Evolutionary conservation across 2,329 filamentous ascomycete genomes (phyloP).

Genomic region (Lecanicillium sp.): DNA sequence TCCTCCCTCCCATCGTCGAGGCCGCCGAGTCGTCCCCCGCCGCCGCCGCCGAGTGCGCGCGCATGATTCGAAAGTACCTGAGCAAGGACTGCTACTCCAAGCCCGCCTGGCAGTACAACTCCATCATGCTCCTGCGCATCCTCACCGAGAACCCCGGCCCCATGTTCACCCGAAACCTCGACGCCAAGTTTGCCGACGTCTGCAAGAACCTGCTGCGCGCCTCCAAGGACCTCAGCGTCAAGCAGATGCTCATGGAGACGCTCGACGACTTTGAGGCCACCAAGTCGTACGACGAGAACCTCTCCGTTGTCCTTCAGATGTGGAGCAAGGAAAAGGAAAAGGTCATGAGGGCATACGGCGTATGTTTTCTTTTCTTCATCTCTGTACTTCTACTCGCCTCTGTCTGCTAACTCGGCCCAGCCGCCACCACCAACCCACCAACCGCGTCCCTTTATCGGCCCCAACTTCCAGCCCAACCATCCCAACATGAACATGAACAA

Average conservation of each 20-base stretch:
- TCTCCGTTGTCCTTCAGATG: conserved; percentile 69
- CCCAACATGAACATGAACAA: too few species aligned
- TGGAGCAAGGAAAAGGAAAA: conserved; percentile 82
- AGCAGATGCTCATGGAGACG: conserved; percentile 82
- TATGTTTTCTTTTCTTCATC: conserved; percentile 27
- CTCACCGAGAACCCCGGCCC: conserved; percentile 84
- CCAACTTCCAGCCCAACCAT: conserved; percentile 11
- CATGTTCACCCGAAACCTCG: conserved; percentile 85
- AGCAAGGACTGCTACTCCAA: conserved; percentile 58
- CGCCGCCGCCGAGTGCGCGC: conserved; percentile 73
- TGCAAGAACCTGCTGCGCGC: conserved; percentile 67
- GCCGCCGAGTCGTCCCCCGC: conserved; percentile 84
- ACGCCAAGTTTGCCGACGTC: conserved; percentile 72
- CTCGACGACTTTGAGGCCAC: conserved; percentile 68
- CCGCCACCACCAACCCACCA: background rate
- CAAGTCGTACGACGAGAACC: conserved; percentile 66
- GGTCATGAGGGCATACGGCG: conserved; percentile 42
- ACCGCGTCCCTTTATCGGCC: background rate
- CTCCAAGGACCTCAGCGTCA: conserved; percentile 66
- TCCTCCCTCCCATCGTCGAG: conserved; percentile 90
- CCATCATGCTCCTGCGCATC: conserved; percentile 91
- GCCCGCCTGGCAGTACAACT: conserved; percentile 83
- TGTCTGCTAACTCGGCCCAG: too few species aligned
- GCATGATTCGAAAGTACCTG: conserved; percentile 75
- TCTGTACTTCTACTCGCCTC: too few species aligned